Base-by-base conservation (phyloP, 148 eudicot species). In the Vaccinium vitisidaea region DNA sequence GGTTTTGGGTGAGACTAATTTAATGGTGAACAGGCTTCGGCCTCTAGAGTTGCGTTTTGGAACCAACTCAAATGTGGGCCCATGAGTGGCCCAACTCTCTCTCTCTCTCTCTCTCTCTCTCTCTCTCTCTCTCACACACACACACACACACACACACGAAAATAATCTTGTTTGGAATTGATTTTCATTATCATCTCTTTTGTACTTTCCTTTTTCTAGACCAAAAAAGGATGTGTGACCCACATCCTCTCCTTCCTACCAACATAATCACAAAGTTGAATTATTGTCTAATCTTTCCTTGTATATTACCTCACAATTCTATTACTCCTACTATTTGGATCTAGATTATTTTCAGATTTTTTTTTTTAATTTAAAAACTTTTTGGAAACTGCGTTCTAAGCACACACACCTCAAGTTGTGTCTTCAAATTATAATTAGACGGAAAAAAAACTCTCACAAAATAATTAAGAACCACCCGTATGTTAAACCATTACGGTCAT, bases 1-100 rank as follows among this genome's bases (percentile, higher is more conserved):
- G 87, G 81, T 85, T 82, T 65, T 77, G 87, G 80, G 32, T 77
- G 73, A 23, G 74, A 48, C 30, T 58, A 74, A 74, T 75, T 85
- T 39, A 85, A 15, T 81, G 49, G 36, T 6, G 27, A 81, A 71
- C 61, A 55, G 16, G 55, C 50, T 53, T 55, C 4, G 69, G 83
- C 84, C 87, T 73, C 77, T 27, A 30, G 32, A 53, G 15, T 54
- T 30, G 14, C 61, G 13, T 56, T 36, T 74, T 46, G 58, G 19
- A 83, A n/a, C 48, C 48, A 69, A 65, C 74, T 82, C 77, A 83
- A 39, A 12, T 76, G 85, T 83, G 76, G 85, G 80, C 74, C 85
- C 81, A 76, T 46, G 3, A 73, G 1, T 54, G 15, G 58, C 43
- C 75, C 58, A 39, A 27, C 14, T 70, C 65, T 14, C 56, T 82